Base-by-base conservation (phyloP, 352 stramenopile species). In the Blastocystis hominis region DNA sequence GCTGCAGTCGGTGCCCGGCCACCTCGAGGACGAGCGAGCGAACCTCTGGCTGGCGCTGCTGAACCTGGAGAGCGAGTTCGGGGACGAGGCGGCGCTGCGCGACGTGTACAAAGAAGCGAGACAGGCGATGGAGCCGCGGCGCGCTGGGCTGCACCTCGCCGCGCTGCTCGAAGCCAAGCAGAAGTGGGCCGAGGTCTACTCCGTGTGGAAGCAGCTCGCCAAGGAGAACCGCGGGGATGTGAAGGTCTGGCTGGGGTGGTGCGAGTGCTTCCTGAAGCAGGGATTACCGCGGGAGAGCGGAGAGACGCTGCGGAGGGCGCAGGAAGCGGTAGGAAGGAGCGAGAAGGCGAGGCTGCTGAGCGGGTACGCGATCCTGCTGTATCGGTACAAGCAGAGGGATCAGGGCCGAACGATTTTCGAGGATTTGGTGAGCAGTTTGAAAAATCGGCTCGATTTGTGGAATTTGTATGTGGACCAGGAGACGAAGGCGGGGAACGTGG, bases 391-490 rank as follows among this genome's bases (percentile, higher is more conserved):
- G 38, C 20, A 44, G 6, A n/a, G 13, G 3, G 77, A 87, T 44
- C 62, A 87, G 36, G 77, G 62, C 10, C n/a, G 54, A 20, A 87
- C 77, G 17, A 46, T 87, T 7, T 87, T 87, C 34, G 77, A 87
- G 54, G 77, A 87, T 42, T 44, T 87, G 62, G 20, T 87, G 20
- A 47, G 36, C 34, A 87, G 70, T n/a, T 42, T 78, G 44, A 55
- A 59, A 10, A 87, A 87, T 34, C 62, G 77, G 5, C 42, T 77
- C 9, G 77, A 87, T 53, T 53, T 87, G 44, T 87, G 77, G 77
- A 78, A 87, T 44, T 30, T 87, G 62, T 87, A 87, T 44, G 50
- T 87, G 42, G 77, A 87, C 38, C 77, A 87, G 47, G 77, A 87
- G 34, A 76, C 54, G 17, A 87, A 87, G 55, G 2, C 50, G 20